Base-by-base conservation (phyloP, 129 eudicot species). In the Pulicaria dysenterica region DNA sequence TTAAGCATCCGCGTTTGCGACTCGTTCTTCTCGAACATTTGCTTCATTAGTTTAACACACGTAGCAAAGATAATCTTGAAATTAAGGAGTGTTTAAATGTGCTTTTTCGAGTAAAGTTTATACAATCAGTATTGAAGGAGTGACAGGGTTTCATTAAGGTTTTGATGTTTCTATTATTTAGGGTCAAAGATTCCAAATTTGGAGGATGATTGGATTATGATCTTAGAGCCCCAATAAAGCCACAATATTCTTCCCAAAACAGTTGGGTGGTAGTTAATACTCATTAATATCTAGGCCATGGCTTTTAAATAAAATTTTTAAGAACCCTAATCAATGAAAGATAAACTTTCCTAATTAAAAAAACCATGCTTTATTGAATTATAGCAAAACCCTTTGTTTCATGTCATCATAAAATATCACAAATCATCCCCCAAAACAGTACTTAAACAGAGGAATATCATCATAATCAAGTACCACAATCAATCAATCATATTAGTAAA, bases 11-110 rank as follows among this genome's bases (percentile, higher is more conserved):
- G 67, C 3, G 78, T 67, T 50, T 86, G 91, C 64, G 13, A 12
- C 77, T 82, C 84, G 7, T 74, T 82, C 45, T 74, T 82, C 77
- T 83, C 83, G 5, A 34, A 67, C 14, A 89, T 61, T 72, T 79
- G 78, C 0, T 39, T 75, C 85, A 86, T 73, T 79, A 85, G 5
- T 0, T 31, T 62, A 77, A 83, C n/a, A n/a, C n/a, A n/a, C n/a
- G n/a, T n/a, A n/a, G n/a, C n/a, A n/a, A n/a, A n/a, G n/a, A n/a
- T n/a, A 58, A 58, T 41, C 75, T 55, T 70, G 16, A 58, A 57
- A 19, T 24, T 45, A n/a, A 17, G 66, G 13, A 12, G 15, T 57
- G 31, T 70, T 31, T 50, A 14, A 14, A 7, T 37, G 61, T 15
- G 36, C 48, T 1, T 34, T 15, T 24, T 50, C 34, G 49, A 67